These are phyloP conservation scores for Pleurotus citrinopileatus DNA, from an alignment of 768 basidiomycete genomes.

Conservation along the genomic window DNA sequence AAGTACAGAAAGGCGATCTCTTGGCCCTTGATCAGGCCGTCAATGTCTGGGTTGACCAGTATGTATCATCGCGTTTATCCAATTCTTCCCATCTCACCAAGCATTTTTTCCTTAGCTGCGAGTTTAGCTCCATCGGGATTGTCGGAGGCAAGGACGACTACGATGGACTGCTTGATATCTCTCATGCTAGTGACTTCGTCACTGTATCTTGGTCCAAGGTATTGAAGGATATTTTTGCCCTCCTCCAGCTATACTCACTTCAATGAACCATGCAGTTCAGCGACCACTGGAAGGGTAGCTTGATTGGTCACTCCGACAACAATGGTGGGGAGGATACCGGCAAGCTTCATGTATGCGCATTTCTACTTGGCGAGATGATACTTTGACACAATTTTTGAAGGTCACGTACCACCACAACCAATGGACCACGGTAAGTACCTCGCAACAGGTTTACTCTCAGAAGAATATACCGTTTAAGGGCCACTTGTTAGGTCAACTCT, in stretches of 20 bases:
- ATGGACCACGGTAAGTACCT: not conserved
- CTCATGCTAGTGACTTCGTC: constrained; percentile 3
- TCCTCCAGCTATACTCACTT: not conserved
- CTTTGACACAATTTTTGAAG: not conserved
- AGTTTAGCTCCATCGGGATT: constrained; percentile 2
- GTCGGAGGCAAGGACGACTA: not conserved
- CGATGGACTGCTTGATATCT: constrained; percentile 1
- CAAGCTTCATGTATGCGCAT: not conserved
- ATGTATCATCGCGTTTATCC: not conserved
- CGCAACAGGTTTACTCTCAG: too few species aligned
- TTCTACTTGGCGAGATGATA: not conserved
- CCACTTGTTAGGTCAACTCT: constrained; percentile 7
- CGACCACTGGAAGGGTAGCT: constrained; percentile 44
- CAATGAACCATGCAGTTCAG: not conserved
- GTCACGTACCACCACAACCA: constrained; percentile 3
- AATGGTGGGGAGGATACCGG: constrained; percentile 32
- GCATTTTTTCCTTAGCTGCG: not conserved
- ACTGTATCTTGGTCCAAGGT: constrained; percentile 4
- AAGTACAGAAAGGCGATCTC: not conserved
- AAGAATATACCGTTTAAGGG: too few species aligned
- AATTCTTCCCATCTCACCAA: not conserved
- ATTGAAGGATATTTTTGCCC: not conserved
- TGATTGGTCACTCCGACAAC: constrained; percentile 42
- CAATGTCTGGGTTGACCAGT: constrained; percentile 2
- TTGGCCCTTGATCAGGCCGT: not conserved